Evolutionary conservation across 164 flowering plant species (phyloP).

Genomic region (Nelumbo lutea): DNA sequence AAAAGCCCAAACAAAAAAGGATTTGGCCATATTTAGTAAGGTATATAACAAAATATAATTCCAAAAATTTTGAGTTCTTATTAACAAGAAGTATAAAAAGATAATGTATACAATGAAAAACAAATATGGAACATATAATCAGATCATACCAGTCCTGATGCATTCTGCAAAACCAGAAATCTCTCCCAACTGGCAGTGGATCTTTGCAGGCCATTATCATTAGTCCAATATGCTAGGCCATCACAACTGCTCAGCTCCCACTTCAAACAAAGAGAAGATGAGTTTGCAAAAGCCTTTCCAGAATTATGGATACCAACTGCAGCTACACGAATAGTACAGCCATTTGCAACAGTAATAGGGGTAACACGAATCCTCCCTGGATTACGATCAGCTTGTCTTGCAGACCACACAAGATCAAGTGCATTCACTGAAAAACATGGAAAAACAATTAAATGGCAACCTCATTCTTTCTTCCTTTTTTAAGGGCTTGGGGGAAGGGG

Average conservation of each 20-base stretch:
- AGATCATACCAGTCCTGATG: constrained; percentile 59
- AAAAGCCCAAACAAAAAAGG: background rate
- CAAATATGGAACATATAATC: constrained; percentile 2
- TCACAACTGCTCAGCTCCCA: constrained; percentile 74
- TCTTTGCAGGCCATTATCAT: constrained; percentile 22
- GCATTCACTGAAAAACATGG: constrained; percentile 46
- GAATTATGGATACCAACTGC: constrained; percentile 72
- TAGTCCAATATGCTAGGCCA: constrained; percentile 61
- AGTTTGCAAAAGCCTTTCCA: constrained; percentile 86
- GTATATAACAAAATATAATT: background rate
- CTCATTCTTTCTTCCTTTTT: too few relatives aligned
- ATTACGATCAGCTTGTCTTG: constrained; percentile 58
- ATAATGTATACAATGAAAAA: background rate
- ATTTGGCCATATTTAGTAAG: background rate
- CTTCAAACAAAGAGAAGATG: constrained; percentile 72
- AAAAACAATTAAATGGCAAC: background rate
- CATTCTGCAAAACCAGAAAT: constrained; percentile 68
- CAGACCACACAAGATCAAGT: constrained; percentile 38
- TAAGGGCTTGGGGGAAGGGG: too few relatives aligned
- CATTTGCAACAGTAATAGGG: constrained; percentile 84
- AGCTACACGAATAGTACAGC: constrained; percentile 71
- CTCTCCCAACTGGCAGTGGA: constrained; percentile 68
- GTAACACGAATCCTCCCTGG: constrained; percentile 41
- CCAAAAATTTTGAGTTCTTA: background rate
- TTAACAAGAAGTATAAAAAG: background rate